Conservation (phyloP, 2,329 filamentous ascomycete species). For the Berkeleyomyces rouxiae region DNA sequence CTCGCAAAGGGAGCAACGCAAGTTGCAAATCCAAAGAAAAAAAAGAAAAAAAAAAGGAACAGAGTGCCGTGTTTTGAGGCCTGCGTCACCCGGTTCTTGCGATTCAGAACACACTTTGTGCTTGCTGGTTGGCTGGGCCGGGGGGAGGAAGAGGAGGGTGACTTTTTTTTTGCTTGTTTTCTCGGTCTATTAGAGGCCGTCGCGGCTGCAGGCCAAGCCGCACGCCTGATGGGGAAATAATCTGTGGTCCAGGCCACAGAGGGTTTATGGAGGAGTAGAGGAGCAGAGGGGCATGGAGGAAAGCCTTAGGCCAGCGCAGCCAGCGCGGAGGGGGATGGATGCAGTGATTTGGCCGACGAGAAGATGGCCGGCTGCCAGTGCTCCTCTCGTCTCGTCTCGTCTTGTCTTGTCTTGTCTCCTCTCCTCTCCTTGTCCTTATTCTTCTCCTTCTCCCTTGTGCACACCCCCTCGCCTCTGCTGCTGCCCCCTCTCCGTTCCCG, state of each 20-base stretch:
- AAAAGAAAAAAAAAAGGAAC: not conserved
- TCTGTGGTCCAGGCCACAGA: not conserved
- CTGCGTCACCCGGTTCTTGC: not conserved
- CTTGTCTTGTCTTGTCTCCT: no score
- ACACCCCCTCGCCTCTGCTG: not conserved
- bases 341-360: not conserved
- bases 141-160: not conserved
- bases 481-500: not conserved
- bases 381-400: not conserved
- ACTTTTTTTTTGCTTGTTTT: not conserved
- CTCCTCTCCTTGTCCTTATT: no score
- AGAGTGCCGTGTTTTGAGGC: not conserved
- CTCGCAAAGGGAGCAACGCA: not conserved
- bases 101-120: not conserved
- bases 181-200: not conserved
- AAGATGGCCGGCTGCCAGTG: not conserved
- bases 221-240: not conserved
- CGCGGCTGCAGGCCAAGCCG: not conserved
- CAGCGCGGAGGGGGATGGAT: not conserved
- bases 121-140: not conserved
- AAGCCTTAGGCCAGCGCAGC: not conserved
- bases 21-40: not conserved
- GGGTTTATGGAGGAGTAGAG: not conserved
- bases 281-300: not conserved
- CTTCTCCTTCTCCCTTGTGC: not conserved